A percentile compares a stretch with the other conserved stretches of the same genome.
Conservation (phyloP, 2,329 filamentous ascomycete species). For the Podosphaera aphanis region DNA sequence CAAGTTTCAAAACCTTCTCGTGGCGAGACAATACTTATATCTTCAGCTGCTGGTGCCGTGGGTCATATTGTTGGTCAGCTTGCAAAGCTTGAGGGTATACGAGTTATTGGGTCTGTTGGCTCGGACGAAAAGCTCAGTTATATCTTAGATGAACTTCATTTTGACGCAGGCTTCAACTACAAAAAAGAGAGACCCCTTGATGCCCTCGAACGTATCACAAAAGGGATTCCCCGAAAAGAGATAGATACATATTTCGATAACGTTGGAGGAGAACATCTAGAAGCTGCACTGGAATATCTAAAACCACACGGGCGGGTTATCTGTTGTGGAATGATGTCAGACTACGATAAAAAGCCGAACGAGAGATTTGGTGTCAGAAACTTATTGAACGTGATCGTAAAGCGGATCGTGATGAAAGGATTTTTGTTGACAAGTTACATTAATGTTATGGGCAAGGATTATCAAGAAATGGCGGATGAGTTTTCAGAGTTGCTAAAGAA, state of each 20-base stretch:
- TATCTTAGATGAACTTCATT: constrained; percentile 48
- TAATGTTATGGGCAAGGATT: constrained; percentile 36
- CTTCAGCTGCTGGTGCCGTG: constrained; percentile 50
- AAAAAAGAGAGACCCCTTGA: constrained; percentile 46
- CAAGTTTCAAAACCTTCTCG: constrained; percentile 53
- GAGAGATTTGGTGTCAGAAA: constrained; percentile 39
- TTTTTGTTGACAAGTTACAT: constrained; percentile 43
- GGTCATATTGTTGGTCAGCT: constrained; percentile 57
- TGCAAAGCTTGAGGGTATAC: constrained; percentile 52
- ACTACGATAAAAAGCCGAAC: constrained; percentile 33
- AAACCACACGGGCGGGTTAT: constrained; percentile 42
- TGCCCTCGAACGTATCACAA: constrained; percentile 41
- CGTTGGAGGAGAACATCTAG: constrained; percentile 51
- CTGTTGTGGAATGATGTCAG: constrained; percentile 39
- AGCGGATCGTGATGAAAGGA: constrained; percentile 39
- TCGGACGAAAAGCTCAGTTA: constrained; percentile 54
- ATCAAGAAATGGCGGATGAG: constrained; percentile 42
- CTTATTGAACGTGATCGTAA: constrained; percentile 31
- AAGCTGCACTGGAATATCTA: constrained; percentile 39
- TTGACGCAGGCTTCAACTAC: constrained; percentile 63
- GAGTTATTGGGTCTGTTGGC: constrained; percentile 54
- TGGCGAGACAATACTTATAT: constrained; percentile 59
- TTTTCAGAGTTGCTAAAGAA: constrained; percentile 40
- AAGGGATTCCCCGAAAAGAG: constrained; percentile 44
- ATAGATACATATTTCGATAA: constrained; percentile 70